Percentiles rank a stretch among this genome's conserved stretches.
These are phyloP conservation scores for Spirogloea muscicola DNA, from an alignment of 139 green algal genomes.

Conservation along the genomic window DNA sequence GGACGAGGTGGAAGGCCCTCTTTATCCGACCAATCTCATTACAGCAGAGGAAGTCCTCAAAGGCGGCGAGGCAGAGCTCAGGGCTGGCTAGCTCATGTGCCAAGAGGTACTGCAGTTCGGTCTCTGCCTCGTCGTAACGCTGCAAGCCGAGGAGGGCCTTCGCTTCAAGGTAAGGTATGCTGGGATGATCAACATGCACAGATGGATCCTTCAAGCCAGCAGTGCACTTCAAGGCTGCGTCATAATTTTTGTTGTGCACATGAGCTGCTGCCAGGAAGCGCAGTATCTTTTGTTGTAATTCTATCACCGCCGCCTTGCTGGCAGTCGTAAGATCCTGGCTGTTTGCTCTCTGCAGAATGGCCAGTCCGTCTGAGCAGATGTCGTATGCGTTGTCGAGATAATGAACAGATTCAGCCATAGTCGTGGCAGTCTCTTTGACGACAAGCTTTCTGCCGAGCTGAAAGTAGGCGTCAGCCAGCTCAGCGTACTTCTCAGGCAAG, in stretches of 20 bases:
- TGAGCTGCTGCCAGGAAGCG: constrained; percentile 30
- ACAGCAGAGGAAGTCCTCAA: too few relatives aligned
- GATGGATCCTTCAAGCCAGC: constrained; percentile 15
- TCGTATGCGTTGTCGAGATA: constrained; percentile 28
- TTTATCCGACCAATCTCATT: too few relatives aligned
- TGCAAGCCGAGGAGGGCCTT: constrained; percentile 5
- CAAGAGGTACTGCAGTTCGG: not conserved
- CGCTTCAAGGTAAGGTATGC: constrained; percentile 23
- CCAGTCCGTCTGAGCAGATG: constrained; percentile 7
- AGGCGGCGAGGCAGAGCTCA: too few relatives aligned
- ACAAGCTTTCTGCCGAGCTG: constrained; percentile 8
- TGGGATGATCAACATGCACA: constrained; percentile 21
- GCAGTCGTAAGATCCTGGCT: too few relatives aligned
- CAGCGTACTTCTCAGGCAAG: constrained; percentile 21
- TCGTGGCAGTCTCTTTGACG: not conserved
- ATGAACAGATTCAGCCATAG: constrained; percentile 9
- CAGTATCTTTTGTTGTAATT: not conserved
- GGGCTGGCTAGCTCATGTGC: too few relatives aligned
- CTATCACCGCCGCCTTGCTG: constrained; percentile 5
- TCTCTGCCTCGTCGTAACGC: constrained; percentile 7
- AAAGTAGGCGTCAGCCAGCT: constrained; percentile 27
- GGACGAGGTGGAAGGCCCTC: too few relatives aligned
- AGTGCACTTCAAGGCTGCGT: constrained; percentile 28
- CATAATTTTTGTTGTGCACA: constrained; percentile 8
- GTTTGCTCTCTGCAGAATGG: not conserved